Base-by-base conservation (phyloP, 305 asterid genomes). In the Fraxinus sp. region DNA sequence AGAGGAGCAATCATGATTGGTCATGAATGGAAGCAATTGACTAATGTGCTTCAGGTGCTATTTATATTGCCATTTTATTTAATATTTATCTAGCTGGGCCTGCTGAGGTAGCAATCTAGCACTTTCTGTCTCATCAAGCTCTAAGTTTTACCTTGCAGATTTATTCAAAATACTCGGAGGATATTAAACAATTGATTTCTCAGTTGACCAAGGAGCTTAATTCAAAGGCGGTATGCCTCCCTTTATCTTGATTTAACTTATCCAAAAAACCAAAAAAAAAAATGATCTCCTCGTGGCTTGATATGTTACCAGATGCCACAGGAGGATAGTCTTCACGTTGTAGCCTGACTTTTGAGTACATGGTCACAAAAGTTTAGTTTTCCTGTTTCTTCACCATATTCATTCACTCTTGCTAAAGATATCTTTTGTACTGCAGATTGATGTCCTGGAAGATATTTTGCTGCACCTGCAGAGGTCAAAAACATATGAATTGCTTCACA, bases 121-220 rank as follows among this genome's bases (percentile, higher is more conserved):
- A 55, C 82, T 78, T 86, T 86, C 16, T 74, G 49, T 82, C 84
- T 83, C 77, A 81, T 84, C 11, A 55, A 13, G 46, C 55, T 80
- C 78, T 89, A 76, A 85, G 79, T 87, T 88, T 78, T 84, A 74
- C 84, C 86, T 87, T 88, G 91, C 99, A 96, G 98, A 86, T 88
- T 36, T 86, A 86, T 87, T 87, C 90, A 41, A 91, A 89, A 85
- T 87, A 88, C 91, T 83, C 85, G 4, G 85, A 90, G 89, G 97
- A 89, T 80, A 83, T 89, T 81, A 90, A 91, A 85, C 80, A 66
- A 35, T 82, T 91, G 87, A 80, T 90, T 78, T 82, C 86, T 83
- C 88, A 83, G 80, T 77, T 90, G 39, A 82, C 84, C 85, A 86
- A 86, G 82, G 87, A 83, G 83, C 92, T 94, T 79, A 82, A 83